phyloP scores from a whole-genome alignment of 129 eudicot species.

The Rutidosis leptorrhynchoides region DNA sequence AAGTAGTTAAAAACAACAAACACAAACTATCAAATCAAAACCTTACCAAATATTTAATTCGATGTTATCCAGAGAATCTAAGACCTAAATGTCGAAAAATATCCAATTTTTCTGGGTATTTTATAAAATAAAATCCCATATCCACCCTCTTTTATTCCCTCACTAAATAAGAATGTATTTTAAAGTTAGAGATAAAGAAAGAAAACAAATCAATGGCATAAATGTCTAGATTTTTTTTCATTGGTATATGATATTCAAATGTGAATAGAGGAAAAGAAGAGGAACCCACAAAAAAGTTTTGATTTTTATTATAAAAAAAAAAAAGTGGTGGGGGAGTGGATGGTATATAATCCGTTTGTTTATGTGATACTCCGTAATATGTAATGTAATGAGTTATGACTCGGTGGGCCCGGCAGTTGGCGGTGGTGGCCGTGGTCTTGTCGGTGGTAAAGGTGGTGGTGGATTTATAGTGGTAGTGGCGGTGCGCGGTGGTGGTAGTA shows the following conservation, averaged over 20 bases:
- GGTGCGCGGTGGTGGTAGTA: constrained; percentile 19
- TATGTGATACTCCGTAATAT: no score
- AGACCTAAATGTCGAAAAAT: neutral
- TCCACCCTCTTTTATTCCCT: constrained; percentile 17
- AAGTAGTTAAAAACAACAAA: constrained; percentile 25
- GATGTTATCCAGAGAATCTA: constrained; percentile 30
- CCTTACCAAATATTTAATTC: constrained; percentile 30
- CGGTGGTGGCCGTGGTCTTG: constrained; percentile 12
- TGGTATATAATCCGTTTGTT: constrained; percentile 31
- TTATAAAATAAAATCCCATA: constrained; percentile 19
- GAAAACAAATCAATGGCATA: neutral
- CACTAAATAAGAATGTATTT: constrained; percentile 27
- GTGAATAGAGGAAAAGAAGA: constrained; percentile 21
- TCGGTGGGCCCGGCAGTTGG: constrained; percentile 30
- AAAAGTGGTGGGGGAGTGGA: neutral
- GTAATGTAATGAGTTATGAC: constrained; percentile 28
- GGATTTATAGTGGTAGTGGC: no score
- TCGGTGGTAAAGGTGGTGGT: no score
- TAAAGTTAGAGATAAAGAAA: constrained; percentile 21
- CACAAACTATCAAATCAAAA: constrained; percentile 31
- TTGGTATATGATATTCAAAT: constrained; percentile 23
- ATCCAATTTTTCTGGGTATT: constrained; percentile 13
- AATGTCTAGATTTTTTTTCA: constrained; percentile 20
- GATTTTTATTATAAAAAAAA: constrained; percentile 1
- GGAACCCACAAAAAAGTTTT: constrained; percentile 24